Base-by-base conservation (phyloP, 768 basidiomycete genomes). In the Gloeopeniophorella convolvens region DNA sequence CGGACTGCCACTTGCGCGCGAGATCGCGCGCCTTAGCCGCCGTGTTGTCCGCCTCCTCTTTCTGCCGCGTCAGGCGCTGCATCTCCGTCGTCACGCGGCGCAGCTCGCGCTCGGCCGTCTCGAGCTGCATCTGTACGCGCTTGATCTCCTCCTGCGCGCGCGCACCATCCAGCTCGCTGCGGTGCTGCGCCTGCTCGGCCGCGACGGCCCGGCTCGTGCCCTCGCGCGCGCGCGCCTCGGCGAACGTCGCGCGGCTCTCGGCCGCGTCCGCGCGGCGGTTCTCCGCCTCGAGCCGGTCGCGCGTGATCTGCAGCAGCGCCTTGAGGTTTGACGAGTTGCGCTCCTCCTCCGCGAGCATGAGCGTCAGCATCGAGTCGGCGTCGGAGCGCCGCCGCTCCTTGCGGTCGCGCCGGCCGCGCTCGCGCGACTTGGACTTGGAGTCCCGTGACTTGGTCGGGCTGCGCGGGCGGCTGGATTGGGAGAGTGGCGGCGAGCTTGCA, bases 311-410 rank as follows among this genome's bases (percentile, higher is more conserved):
- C 35, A 58, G 35, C 43, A 58, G 32, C 34, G 55, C 50, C 32
- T 52, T 56, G 26, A 58, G 50, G 31, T 52, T 56, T 45, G 53
- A 51, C 31, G 57, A 48, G 46, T 58, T 56, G 33, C 57, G 55
- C 35, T 58, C 57, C 30, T 56, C 55, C 42, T 58, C 57, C 32
- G 40, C 57, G 32, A 58, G 44, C 57, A 58, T 56, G 27, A 58
- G 16, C n/a, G 52, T 52, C 46, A 58, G 31, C 55, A 58, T 52
- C 40, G 55, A 51, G 27, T 45, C 51, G 15, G 52, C 18, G 20
- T 48, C 50, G 7, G 54, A 51, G 5, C 54, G 39, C 5, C 46
- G 50, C 5, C 56, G 54, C 13, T 50, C 45, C 42, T 40, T 21
- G 3, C 31, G 30, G 20, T 34, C 51, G 15, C 47, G 36, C 13